These are phyloP conservation scores for Gnetum montanum DNA, from an alignment of 75 land plant genomes.

Conservation along the genomic window DNA sequence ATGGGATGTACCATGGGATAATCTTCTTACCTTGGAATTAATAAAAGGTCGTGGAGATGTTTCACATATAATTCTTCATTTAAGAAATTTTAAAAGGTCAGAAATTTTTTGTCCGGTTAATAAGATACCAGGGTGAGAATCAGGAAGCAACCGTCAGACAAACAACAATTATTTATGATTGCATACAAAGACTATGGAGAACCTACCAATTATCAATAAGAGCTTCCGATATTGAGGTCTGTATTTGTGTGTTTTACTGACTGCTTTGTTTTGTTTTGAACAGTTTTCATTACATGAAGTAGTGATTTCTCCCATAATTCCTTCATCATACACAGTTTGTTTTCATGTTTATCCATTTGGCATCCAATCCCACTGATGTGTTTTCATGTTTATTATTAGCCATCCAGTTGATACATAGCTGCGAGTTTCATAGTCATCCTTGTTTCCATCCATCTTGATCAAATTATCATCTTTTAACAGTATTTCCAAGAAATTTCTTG, in stretches of 20 bases:
- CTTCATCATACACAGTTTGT: no score
- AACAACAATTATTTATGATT: slow-evolving; percentile 51
- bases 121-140: slow-evolving; percentile 45
- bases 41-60: slow-evolving; percentile 79
- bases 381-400: no score
- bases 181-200: slow-evolving; percentile 60
- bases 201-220: slow-evolving; percentile 26
- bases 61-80: slow-evolving; percentile 69
- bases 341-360: not conserved
- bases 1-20: slow-evolving; percentile 95
- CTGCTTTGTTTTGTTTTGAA: no score
- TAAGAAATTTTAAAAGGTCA: slow-evolving; percentile 37
- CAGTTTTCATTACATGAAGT: no score
- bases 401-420: no score
- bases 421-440: not conserved
- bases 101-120: slow-evolving; percentile 55
- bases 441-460: not conserved
- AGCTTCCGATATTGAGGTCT: slow-evolving; percentile 32
- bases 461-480: not conserved
- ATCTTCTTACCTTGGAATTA: slow-evolving; percentile 74
- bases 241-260: no score
- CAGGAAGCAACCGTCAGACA: slow-evolving; percentile 33
- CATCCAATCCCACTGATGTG: not conserved
- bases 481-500: no score
- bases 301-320: not conserved